Evolutionary conservation across 345 rosid genomes (phyloP).

Genomic region (Lagerstroemia speciosa): DNA sequence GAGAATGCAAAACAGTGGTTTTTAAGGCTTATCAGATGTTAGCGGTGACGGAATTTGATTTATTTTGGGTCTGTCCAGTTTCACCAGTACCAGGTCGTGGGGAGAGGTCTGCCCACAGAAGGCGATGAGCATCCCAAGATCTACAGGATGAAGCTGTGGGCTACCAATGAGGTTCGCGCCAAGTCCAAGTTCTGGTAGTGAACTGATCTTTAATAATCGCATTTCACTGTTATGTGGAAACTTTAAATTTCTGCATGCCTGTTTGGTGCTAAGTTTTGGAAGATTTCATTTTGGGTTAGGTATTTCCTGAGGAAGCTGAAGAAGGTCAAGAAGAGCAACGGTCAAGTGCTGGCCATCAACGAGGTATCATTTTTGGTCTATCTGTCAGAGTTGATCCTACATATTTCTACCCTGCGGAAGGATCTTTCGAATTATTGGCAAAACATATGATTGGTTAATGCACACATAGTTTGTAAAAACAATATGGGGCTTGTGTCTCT

Average conservation of each 20-base stretch:
- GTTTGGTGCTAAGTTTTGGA: not conserved
- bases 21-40: no score
- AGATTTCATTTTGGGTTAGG: constrained; percentile 1
- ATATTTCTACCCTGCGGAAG: no score
- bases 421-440: not conserved
- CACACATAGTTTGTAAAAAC: no score
- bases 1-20: no score
- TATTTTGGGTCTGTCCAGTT: constrained; percentile 1
- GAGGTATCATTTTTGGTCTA: not conserved
- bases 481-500: no score
- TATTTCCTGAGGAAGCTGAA: constrained; percentile 16
- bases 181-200: constrained; percentile 18
- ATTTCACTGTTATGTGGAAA: no score
- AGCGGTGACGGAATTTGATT: no score
- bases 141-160: constrained; percentile 16
- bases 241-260: not conserved
- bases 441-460: not conserved
- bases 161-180: constrained; percentile 13
- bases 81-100: constrained; percentile 19
- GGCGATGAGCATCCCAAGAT: constrained; percentile 13
- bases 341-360: constrained; percentile 11
- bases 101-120: constrained; percentile 14
- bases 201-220: not conserved
- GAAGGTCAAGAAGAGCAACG: constrained; percentile 16
- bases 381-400: not conserved